Conservation (phyloP, 2,329 filamentous ascomycete genomes). For the Fusarium sp. region DNA sequence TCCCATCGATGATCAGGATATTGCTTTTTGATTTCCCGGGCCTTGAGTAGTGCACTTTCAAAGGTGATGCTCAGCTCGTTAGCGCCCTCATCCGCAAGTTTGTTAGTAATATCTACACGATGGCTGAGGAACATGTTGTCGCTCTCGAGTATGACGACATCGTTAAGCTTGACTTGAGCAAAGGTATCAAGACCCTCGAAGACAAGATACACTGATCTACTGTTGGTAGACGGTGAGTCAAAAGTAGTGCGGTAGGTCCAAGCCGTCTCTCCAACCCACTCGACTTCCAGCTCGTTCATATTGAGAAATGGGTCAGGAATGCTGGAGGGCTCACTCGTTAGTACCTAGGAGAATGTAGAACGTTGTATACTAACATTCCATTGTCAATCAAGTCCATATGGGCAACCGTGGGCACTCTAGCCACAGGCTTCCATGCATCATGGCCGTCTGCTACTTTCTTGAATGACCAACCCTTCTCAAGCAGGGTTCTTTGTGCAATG, state of each 20-base stretch:
- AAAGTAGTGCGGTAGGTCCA: background rate
- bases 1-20: slow-evolving; percentile 2
- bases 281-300: slow-evolving; percentile 2
- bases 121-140: slow-evolving; percentile 9
- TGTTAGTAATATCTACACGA: background rate
- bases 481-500: background rate
- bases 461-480: slow-evolving; percentile 12
- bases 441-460: background rate
- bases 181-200: slow-evolving; percentile 2
- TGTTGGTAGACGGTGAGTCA: background rate
- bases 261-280: slow-evolving; percentile 1
- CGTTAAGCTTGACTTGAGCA: background rate
- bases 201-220: background rate
- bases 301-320: slow-evolving; percentile 5
- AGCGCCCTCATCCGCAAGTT: background rate
- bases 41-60: background rate
- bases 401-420: slow-evolving; percentile 17
- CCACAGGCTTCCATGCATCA: slow-evolving; percentile 12
- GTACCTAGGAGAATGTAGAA: background rate
- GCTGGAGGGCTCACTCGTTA: background rate
- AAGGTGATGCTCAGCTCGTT: background rate
- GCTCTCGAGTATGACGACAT: background rate
- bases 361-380: background rate
- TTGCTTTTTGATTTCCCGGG: background rate
- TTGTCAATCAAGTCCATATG: slow-evolving; percentile 27